A percentile compares a stretch with the other conserved stretches of the same genome.
Evolutionary conservation across 208 protist genomes (phyloP).

Genomic region (Trypanosoma caninum): DNA sequence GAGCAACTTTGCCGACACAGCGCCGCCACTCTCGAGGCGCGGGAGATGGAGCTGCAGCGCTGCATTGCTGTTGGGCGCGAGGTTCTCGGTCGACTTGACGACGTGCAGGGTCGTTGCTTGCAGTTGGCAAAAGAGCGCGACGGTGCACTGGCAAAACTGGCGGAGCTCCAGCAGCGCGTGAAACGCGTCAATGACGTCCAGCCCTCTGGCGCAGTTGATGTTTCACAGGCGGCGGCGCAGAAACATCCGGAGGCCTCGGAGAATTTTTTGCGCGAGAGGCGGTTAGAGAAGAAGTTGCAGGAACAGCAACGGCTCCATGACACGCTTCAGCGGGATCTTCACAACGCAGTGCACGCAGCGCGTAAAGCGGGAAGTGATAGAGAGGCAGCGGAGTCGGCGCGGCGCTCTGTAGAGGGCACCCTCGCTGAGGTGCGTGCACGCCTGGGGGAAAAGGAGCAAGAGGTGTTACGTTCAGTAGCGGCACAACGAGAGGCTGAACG

Average conservation of each 20-base stretch:
- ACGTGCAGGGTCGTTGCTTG: conserved; percentile 46
- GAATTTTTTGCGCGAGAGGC: conserved; percentile 17
- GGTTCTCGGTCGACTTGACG: conserved; percentile 62
- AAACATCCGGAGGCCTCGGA: conserved; percentile 20
- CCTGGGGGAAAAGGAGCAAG: conserved; percentile 3
- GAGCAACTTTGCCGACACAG: conserved; percentile 26
- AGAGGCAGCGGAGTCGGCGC: conserved; percentile 21
- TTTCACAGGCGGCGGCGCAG: not conserved
- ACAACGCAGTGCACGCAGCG: conserved; percentile 5
- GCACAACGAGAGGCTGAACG: conserved; percentile 8
- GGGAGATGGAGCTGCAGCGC: conserved; percentile 65
- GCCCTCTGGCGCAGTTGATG: not conserved
- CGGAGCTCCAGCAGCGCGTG: not conserved
- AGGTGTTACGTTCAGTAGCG: conserved; percentile 11
- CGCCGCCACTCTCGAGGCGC: conserved; percentile 38
- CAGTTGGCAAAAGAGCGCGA: conserved; percentile 55
- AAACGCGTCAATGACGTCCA: not conserved
- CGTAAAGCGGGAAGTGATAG: conserved; percentile 1
- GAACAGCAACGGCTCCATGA: conserved; percentile 21
- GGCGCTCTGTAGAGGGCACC: conserved; percentile 7
- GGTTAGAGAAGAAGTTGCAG: conserved; percentile 6
- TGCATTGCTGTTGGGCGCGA: conserved; percentile 79
- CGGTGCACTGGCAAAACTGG: not conserved
- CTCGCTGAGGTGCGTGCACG: not conserved
- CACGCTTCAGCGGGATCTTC: conserved; percentile 4